These are phyloP conservation scores for Xanthoceras sorbifolium DNA, from an alignment of 345 rosid species.

Conservation along the genomic window DNA sequence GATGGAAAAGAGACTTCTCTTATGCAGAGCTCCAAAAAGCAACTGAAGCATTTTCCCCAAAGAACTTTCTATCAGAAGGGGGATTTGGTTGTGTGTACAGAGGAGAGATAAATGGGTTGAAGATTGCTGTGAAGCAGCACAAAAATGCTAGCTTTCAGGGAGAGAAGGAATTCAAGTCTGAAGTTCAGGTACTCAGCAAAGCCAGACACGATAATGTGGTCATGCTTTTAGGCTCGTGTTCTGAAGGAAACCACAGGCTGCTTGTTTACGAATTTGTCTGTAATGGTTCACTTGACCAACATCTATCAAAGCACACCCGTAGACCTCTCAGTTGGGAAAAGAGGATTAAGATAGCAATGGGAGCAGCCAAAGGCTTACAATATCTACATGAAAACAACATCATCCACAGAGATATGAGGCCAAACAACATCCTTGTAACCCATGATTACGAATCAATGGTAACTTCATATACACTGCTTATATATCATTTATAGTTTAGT, in stretches of 20 bases:
- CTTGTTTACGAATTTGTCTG: constrained; percentile 71
- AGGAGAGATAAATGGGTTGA: constrained; percentile 50
- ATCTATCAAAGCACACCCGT: constrained; percentile 50
- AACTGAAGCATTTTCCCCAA: constrained; percentile 47
- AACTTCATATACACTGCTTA: constrained; percentile 7
- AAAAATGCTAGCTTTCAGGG: constrained; percentile 57
- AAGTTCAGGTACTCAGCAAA: constrained; percentile 57
- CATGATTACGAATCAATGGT: constrained; percentile 63
- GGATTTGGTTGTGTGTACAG: constrained; percentile 64
- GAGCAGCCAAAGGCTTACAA: constrained; percentile 55
- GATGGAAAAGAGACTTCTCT: constrained; percentile 55
- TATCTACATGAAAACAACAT: constrained; percentile 63
- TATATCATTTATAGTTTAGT: too few species aligned
- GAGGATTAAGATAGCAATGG: constrained; percentile 62
- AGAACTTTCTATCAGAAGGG: constrained; percentile 60
- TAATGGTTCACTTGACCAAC: constrained; percentile 60
- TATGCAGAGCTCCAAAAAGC: constrained; percentile 57
- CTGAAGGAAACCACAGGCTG: constrained; percentile 53
- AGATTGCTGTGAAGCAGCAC: constrained; percentile 64
- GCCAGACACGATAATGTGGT: constrained; percentile 65
- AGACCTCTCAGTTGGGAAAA: constrained; percentile 53
- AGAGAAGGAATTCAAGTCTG: constrained; percentile 67
- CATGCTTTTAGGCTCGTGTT: constrained; percentile 62
- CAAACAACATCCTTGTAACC: constrained; percentile 67
- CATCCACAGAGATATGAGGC: constrained; percentile 66